phyloP scores from a whole-genome alignment of 768 basidiomycete species.

The Mrakia gelida region DNA sequence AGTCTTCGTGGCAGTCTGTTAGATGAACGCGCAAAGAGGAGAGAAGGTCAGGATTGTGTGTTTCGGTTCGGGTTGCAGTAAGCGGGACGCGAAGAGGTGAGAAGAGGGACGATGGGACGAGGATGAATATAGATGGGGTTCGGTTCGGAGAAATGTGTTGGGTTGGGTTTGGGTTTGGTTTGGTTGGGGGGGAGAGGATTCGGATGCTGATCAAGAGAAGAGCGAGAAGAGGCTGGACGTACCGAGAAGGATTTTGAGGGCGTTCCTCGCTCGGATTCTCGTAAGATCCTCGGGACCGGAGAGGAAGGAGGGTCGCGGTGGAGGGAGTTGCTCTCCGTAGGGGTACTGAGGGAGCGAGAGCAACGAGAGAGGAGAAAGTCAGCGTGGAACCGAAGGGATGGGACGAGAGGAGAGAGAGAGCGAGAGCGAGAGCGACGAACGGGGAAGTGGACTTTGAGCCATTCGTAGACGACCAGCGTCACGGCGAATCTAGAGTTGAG shows the following conservation, averaged over 20 bases:
- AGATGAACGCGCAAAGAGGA: background rate
- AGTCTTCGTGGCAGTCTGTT: slow-evolving; percentile 30
- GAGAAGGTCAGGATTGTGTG: background rate
- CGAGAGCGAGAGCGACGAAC: slow-evolving; percentile 27
- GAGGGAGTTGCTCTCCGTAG: slow-evolving; percentile 62
- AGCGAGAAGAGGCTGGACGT: background rate
- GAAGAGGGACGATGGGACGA: background rate
- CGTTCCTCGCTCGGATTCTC: slow-evolving; percentile 85
- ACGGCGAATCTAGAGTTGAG: slow-evolving; percentile 70
- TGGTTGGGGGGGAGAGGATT: no score
- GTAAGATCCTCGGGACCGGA: slow-evolving; percentile 71
- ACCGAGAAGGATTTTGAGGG: slow-evolving; percentile 78
- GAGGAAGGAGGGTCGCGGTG: slow-evolving; percentile 44
- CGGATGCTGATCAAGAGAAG: no score
- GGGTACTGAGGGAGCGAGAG: slow-evolving; percentile 53
- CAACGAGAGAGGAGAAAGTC: slow-evolving; percentile 22
- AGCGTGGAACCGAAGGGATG: no score
- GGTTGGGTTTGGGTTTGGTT: no score
- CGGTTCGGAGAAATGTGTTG: no score
- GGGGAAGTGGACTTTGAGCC: slow-evolving; percentile 19
- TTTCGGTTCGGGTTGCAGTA: no score
- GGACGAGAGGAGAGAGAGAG: background rate
- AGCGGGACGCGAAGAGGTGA: background rate
- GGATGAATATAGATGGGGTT: no score
- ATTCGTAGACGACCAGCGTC: slow-evolving; percentile 65